These are phyloP conservation scores for Lactarius deliciosus DNA, from an alignment of 768 basidiomycete species.

Conservation along the genomic window DNA sequence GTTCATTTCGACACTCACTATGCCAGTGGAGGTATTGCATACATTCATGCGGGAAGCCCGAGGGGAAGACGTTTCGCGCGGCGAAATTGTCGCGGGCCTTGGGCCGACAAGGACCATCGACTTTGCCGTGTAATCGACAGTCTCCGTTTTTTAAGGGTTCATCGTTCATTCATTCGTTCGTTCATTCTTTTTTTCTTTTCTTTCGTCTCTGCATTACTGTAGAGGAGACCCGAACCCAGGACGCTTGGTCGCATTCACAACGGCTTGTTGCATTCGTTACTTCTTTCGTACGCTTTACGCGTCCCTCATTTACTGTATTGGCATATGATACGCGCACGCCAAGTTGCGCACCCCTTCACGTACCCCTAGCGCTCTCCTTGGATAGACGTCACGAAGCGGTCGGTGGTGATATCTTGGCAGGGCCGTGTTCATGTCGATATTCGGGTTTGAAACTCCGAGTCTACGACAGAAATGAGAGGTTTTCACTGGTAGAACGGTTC, in stretches of 20 bases:
- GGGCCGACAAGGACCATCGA: background rate
- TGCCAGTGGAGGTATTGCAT: conserved; percentile 3
- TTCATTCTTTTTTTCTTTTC: background rate
- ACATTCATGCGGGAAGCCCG: background rate
- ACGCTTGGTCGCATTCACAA: background rate
- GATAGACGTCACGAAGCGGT: too few species aligned
- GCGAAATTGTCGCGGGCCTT: background rate
- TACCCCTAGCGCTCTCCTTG: too few species aligned
- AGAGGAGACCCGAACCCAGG: background rate
- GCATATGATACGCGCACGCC: background rate
- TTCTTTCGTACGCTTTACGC: background rate
- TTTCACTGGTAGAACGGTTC: too few species aligned
- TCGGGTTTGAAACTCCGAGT: too few species aligned
- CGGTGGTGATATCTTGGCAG: too few species aligned
- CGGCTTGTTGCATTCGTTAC: background rate
- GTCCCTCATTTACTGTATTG: background rate
- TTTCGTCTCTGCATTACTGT: background rate
- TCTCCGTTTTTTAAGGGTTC: background rate
- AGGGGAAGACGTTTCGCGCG: background rate
- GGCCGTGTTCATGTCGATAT: too few species aligned
- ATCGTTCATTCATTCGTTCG: too few species aligned
- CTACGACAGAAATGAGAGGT: too few species aligned
- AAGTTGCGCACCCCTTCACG: background rate
- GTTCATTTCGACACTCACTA: conserved; percentile 6
- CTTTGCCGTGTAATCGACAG: background rate